Evolutionary conservation across 148 eudicot species (phyloP).

Genomic region (Rhododendron williamsianum): DNA sequence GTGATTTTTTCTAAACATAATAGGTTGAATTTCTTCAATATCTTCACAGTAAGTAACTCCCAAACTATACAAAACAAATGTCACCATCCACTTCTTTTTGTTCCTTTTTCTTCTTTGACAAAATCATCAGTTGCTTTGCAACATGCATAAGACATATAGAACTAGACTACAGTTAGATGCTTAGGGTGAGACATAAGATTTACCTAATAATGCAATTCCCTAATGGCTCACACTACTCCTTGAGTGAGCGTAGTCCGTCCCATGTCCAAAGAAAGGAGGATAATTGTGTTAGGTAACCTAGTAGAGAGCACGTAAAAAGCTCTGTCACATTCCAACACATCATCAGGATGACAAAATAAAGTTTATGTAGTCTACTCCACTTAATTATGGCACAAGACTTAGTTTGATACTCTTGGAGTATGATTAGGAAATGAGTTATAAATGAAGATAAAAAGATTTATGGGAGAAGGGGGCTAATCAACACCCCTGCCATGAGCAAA

Average conservation of each 20-base stretch:
- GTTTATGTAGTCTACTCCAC: too few species aligned
- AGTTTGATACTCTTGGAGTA: not conserved
- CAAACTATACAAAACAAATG: not conserved
- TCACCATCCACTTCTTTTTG: not conserved
- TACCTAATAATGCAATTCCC: not conserved
- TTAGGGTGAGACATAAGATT: not conserved
- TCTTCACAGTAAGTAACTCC: not conserved
- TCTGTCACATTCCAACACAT: too few species aligned
- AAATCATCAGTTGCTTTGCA: not conserved
- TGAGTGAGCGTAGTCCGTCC: not conserved
- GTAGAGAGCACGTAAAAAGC: not conserved
- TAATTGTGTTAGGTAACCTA: not conserved
- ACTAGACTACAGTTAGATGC: not conserved
- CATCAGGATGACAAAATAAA: too few species aligned
- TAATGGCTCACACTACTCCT: not conserved
- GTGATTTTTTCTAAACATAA: not conserved
- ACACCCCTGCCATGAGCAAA: not conserved
- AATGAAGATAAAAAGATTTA: too few species aligned
- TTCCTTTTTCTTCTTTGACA: not conserved
- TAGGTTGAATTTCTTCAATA: not conserved
- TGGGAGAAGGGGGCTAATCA: not conserved
- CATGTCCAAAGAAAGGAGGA: not conserved
- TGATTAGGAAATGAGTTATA: not conserved
- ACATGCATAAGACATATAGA: not conserved
- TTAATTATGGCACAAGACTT: not conserved